These are phyloP conservation scores for Botrytis fabae DNA, from an alignment of 2,329 filamentous ascomycete species.

Conservation along the genomic window DNA sequence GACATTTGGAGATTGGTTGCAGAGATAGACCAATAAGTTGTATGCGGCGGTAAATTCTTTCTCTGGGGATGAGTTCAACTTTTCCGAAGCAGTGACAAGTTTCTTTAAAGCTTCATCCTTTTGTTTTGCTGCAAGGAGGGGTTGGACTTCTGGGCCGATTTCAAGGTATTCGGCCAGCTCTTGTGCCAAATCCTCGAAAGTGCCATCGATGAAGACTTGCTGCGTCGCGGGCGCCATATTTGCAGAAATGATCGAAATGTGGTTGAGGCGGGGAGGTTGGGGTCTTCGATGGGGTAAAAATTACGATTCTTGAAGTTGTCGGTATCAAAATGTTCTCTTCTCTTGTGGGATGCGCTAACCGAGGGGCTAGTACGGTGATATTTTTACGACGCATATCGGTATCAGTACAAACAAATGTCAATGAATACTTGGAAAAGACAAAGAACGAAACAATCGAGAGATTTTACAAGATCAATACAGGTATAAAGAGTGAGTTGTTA, in stretches of 20 bases:
- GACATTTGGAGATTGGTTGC: constrained; percentile 80
- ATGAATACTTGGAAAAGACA: neutral
- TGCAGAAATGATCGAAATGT: constrained; percentile 23
- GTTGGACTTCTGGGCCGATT: constrained; percentile 66
- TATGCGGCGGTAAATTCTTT: constrained; percentile 96
- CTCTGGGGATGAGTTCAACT: constrained; percentile 83
- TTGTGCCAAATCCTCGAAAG: constrained; percentile 86
- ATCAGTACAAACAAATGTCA: neutral
- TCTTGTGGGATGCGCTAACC: constrained; percentile 25
- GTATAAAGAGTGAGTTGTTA: neutral
- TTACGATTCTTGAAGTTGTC: constrained; percentile 25
- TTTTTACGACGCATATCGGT: constrained; percentile 14
- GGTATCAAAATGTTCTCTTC: constrained; percentile 24
- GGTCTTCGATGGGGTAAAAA: constrained; percentile 23
- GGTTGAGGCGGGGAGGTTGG: constrained; percentile 19
- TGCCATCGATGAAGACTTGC: constrained; percentile 80
- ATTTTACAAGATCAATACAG: neutral
- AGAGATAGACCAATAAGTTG: constrained; percentile 93
- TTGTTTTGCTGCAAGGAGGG: constrained; percentile 70
- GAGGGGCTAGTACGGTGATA: constrained; percentile 22
- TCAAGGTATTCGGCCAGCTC: constrained; percentile 96
- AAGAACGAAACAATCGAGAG: neutral
- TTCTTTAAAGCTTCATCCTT: constrained; percentile 85
- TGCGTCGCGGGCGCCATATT: constrained; percentile 37
- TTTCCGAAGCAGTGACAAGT: constrained; percentile 76